Conservation (phyloP, 805 yeast genomes). For the Grigorovia jiainica region DNA sequence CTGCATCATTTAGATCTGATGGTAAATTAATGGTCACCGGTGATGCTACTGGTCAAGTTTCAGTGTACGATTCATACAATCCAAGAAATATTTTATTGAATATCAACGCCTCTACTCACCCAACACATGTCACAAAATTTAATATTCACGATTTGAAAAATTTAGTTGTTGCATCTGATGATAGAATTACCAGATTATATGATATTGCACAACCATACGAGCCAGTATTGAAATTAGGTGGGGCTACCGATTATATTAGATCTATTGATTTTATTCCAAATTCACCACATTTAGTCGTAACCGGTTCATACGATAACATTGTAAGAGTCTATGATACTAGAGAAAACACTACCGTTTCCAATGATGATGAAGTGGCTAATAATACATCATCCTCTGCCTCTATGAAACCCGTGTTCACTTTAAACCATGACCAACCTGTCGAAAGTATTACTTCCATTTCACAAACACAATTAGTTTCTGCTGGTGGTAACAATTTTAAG, state of each 20-base stretch:
- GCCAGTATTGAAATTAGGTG: constrained; percentile 62
- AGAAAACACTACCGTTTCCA: constrained; percentile 24
- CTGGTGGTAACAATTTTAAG: constrained; percentile 74
- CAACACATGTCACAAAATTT: constrained; percentile 89
- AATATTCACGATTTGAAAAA: constrained; percentile 57
- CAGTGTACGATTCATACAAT: constrained; percentile 74
- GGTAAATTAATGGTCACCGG: constrained; percentile 90
- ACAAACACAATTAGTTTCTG: constrained; percentile 61
- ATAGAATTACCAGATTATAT: constrained; percentile 75
- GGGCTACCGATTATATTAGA: constrained; percentile 83
- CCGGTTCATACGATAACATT: constrained; percentile 89
- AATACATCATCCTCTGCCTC: too few species aligned
- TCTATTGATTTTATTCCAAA: constrained; percentile 68
- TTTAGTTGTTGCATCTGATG: constrained; percentile 84
- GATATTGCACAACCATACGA: constrained; percentile 70
- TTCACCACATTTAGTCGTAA: constrained; percentile 69
- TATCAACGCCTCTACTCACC: constrained; percentile 73
- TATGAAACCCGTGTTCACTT: constrained; percentile 45
- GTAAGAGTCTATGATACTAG: constrained; percentile 82
- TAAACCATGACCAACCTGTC: constrained; percentile 71
- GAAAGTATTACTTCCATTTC: constrained; percentile 75
- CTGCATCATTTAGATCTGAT: constrained; percentile 85
- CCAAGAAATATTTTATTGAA: constrained; percentile 75
- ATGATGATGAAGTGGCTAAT: too few species aligned
- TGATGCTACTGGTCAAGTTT: constrained; percentile 89